Percentiles rank a stretch among this genome's conserved stretches.
These are phyloP conservation scores for Colletotrichum salicis DNA, from an alignment of 2,329 filamentous ascomycete species.

Conservation along the genomic window DNA sequence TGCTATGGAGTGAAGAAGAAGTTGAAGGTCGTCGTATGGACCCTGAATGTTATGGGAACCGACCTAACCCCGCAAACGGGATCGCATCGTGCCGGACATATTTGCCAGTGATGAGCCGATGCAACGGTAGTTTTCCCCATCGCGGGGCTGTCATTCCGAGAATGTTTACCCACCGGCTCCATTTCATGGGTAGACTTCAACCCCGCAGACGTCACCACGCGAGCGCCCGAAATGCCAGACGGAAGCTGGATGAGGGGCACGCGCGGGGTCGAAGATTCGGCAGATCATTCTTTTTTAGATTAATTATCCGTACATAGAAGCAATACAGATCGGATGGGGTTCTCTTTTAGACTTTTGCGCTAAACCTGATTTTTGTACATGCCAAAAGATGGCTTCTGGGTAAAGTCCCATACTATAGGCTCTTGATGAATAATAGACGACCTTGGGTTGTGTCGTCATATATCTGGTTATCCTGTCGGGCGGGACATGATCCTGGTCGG, in stretches of 20 bases:
- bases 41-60: background rate
- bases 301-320: background rate
- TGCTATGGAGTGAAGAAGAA: background rate
- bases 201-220: constrained; percentile 26
- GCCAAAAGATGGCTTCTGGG: background rate
- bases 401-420: background rate
- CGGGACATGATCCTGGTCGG: background rate
- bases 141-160: constrained; percentile 4
- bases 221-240: constrained; percentile 6
- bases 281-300: constrained; percentile 2
- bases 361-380: background rate
- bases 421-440: background rate
- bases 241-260: background rate
- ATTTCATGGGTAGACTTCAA: background rate
- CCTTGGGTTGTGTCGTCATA: background rate
- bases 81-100: background rate
- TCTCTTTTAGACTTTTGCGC: background rate
- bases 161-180: background rate
- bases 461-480: background rate
- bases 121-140: background rate
- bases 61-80: constrained; percentile 17
- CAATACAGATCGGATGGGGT: constrained; percentile 7
- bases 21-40: background rate
- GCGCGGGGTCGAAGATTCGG: constrained; percentile 22
- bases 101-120: background rate